phyloP scores from a whole-genome alignment of 805 yeast species.

The Citeromyces matritensis region DNA sequence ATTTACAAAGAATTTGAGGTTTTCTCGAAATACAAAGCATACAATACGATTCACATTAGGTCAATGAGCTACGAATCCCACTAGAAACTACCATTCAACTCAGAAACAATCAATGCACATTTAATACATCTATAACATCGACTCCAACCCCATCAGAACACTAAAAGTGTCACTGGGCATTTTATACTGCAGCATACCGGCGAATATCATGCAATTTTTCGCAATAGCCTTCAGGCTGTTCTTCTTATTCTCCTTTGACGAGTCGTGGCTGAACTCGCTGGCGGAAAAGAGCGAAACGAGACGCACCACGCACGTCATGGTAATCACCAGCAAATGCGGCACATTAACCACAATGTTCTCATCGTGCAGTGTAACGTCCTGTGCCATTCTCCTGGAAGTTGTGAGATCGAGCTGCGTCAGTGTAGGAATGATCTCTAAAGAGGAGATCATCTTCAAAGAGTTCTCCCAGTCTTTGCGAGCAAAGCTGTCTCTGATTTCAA shows the following conservation, averaged over 20 bases:
- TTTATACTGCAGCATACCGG: conserved; percentile 87
- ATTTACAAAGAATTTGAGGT: no score
- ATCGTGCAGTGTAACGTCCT: conserved; percentile 48
- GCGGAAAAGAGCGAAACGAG: conserved; percentile 29
- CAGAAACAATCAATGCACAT: no score
- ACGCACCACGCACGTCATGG: conserved; percentile 64
- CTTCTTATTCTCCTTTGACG: conserved; percentile 36
- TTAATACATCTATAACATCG: conserved; percentile 19
- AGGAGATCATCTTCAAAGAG: conserved; percentile 38
- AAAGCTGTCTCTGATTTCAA: conserved; percentile 48
- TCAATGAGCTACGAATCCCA: no score
- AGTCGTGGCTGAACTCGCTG: conserved; percentile 15
- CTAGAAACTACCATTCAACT: no score
- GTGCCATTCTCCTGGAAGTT: conserved; percentile 51
- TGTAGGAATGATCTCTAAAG: conserved; percentile 55
- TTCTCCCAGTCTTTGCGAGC: conserved; percentile 42
- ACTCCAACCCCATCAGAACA: conserved; percentile 49
- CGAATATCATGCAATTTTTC: conserved; percentile 82
- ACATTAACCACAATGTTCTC: conserved; percentile 65
- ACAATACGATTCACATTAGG: no score
- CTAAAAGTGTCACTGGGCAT: conserved; percentile 82
- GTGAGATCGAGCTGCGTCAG: conserved; percentile 29
- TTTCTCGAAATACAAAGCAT: no score
- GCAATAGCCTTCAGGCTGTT: conserved; percentile 47
- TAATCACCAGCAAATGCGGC: conserved; percentile 66